These are phyloP conservation scores for Circinella umbellata DNA, from an alignment of 371 early-diverging fungal species.

Conservation along the genomic window DNA sequence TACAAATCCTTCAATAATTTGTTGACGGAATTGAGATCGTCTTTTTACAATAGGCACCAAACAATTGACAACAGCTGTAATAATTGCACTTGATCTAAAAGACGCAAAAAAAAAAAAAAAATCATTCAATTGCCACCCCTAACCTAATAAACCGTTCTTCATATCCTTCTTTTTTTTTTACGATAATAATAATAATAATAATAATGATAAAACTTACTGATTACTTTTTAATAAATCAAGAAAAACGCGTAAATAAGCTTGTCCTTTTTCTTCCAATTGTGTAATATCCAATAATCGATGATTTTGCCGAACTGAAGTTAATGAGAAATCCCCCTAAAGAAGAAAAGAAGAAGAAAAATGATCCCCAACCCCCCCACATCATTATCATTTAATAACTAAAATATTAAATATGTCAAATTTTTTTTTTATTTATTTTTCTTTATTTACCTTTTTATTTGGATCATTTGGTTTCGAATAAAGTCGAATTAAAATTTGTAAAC, in stretches of 20 bases:
- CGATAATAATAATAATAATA: too few species aligned
- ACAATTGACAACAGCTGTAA: conserved; percentile 52
- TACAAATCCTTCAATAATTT: conserved; percentile 27
- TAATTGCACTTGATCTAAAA: conserved; percentile 21
- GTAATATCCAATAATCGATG: conserved; percentile 45
- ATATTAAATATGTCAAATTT: too few species aligned
- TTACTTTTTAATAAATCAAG: conserved; percentile 22
- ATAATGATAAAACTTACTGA: too few species aligned
- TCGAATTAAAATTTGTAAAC: conserved; percentile 44
- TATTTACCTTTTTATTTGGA: conserved; percentile 15
- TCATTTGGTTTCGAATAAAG: conserved; percentile 36
- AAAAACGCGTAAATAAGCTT: conserved; percentile 11
- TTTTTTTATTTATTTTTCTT: background rate
- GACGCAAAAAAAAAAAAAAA: background rate
- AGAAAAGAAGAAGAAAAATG: background rate
- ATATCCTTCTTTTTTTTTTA: too few species aligned
- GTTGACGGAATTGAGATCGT: conserved; percentile 39
- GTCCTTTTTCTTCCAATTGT: conserved; percentile 41
- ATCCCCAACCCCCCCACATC: too few species aligned
- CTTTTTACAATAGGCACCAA: conserved; percentile 39
- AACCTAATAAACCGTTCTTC: too few species aligned
- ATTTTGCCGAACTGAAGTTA: conserved; percentile 40
- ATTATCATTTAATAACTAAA: too few species aligned
- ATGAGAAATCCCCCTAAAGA: conserved; percentile 36
- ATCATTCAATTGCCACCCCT: background rate